phyloP scores from a whole-genome alignment of 2,329 filamentous ascomycete species.

The Cladorrhinum sp. region DNA sequence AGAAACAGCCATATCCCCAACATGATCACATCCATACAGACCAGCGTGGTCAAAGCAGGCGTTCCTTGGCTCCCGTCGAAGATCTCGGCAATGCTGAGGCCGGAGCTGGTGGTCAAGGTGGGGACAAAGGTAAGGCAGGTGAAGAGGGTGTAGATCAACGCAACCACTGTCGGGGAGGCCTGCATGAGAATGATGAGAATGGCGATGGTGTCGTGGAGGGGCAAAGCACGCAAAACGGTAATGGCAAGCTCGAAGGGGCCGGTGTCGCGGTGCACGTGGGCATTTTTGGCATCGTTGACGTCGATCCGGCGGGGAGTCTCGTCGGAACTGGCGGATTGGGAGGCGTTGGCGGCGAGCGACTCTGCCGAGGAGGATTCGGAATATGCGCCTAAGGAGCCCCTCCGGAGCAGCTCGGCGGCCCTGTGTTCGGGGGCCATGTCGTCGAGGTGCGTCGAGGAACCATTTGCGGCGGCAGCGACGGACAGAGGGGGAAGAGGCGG shows the following conservation, averaged over 20 bases:
- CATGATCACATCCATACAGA: constrained; percentile 80
- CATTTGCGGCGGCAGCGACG: constrained; percentile 31
- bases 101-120: constrained; percentile 72
- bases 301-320: constrained; percentile 63
- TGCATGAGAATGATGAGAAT: constrained; percentile 95
- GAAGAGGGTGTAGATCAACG: constrained; percentile 87
- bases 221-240: constrained; percentile 85
- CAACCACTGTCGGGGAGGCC: constrained; percentile 82
- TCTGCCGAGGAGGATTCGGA: constrained; percentile 58
- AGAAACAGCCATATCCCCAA: constrained; percentile 83
- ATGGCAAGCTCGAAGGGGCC: constrained; percentile 74
- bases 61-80: constrained; percentile 85
- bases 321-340: constrained; percentile 35
- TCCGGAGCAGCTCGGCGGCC: constrained; percentile 41
- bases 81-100: constrained; percentile 82
- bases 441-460: constrained; percentile 35
- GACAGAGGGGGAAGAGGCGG: constrained; percentile 31
- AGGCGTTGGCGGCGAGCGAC: constrained; percentile 39
- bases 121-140: constrained; percentile 90
- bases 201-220: constrained; percentile 90
- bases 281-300: constrained; percentile 66
- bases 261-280: constrained; percentile 65
- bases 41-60: constrained; percentile 78
- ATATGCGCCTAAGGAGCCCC: constrained; percentile 49
- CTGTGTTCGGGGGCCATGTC: constrained; percentile 42